Evolutionary conservation across 805 yeast genomes (phyloP), one percentile per base, ranked within the genome.

Genomic region (Jamesozyma gamospora): DNA sequence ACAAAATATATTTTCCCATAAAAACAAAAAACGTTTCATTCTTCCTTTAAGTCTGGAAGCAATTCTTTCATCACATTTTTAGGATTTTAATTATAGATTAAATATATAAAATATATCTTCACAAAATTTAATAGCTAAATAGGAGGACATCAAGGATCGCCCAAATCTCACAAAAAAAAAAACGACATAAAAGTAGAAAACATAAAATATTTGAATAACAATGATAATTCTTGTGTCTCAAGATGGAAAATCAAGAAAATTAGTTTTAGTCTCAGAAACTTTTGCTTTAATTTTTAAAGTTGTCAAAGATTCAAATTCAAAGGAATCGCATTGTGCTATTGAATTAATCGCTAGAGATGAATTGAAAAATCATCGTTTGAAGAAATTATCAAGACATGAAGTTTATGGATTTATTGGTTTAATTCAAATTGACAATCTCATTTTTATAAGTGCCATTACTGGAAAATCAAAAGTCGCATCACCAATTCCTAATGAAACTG

Each of bases 391-490:
- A 47, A 66, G 55, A 2, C 62, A 65, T 35, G 71, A 70, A 30
- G 67, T 75, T 4, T 59, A 67, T 47, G 94, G 94, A 1, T 82
- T 88, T 52, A 60, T 92, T n/a, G 98, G 98, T 0, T 62, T 92
- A 34, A 81, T 90, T 29, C 74, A 76, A 41, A 70, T 87, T 28
- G 78, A 74, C 10, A 66, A 68, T 10, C 79, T 82, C 40, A 73
- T 77, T 2, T 92, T 79, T 52, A 63, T 92, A 27, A 82, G 94
- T 36, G 74, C 84, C 0, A 85, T 92, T 38, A 79, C 94, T 0
- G 82, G 85, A 0, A 76, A 82, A 19, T 61, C 76, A 1, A 73
- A 77, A 46, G 94, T 83, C 10, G 97, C 97, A 1, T 66, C 71
- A 21, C 97, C 97, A 0, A 68, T 83, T 12, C 78, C 80, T 0